Evolutionary conservation across 1,284 basidiomycete genomes (phyloP).

Genomic region (Puccinia novopanici): DNA sequence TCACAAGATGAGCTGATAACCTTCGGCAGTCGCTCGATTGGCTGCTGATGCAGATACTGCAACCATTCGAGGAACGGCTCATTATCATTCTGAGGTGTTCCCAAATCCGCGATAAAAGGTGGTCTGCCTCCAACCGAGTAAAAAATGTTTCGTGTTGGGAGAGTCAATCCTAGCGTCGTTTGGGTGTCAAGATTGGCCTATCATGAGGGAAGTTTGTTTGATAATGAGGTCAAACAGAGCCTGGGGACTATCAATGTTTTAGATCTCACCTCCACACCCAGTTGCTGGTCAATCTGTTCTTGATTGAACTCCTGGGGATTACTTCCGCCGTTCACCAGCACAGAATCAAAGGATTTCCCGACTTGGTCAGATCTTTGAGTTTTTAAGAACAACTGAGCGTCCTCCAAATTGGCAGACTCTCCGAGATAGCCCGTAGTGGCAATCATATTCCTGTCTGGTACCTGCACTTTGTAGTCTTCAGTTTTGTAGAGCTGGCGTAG

Average conservation of each 20-base stretch:
- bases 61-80: slow-evolving; percentile 49
- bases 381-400: slow-evolving; percentile 37
- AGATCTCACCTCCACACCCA: slow-evolving; percentile 40
- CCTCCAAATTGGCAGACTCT: slow-evolving; percentile 43
- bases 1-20: slow-evolving; percentile 50
- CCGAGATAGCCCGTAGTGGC: slow-evolving; percentile 43
- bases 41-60: slow-evolving; percentile 28
- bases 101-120: slow-evolving; percentile 23
- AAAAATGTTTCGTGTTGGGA: slow-evolving; percentile 40
- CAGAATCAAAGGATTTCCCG: slow-evolving; percentile 19
- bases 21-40: slow-evolving; percentile 28
- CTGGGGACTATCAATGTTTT: not conserved
- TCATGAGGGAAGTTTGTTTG: not conserved
- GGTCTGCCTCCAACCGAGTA: slow-evolving; percentile 37
- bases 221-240: not conserved
- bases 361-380: slow-evolving; percentile 39
- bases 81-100: slow-evolving; percentile 24
- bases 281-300: slow-evolving; percentile 14
- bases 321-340: slow-evolving; percentile 41
- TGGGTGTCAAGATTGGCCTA: slow-evolving; percentile 48
- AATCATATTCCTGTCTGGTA: slow-evolving; percentile 32
- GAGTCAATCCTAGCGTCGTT: slow-evolving; percentile 35
- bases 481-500: slow-evolving; percentile 38
- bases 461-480: slow-evolving; percentile 24
- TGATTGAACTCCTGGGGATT: slow-evolving; percentile 32